phyloP scores from a whole-genome alignment of 768 basidiomycete genomes.

The Trametes maxima region DNA sequence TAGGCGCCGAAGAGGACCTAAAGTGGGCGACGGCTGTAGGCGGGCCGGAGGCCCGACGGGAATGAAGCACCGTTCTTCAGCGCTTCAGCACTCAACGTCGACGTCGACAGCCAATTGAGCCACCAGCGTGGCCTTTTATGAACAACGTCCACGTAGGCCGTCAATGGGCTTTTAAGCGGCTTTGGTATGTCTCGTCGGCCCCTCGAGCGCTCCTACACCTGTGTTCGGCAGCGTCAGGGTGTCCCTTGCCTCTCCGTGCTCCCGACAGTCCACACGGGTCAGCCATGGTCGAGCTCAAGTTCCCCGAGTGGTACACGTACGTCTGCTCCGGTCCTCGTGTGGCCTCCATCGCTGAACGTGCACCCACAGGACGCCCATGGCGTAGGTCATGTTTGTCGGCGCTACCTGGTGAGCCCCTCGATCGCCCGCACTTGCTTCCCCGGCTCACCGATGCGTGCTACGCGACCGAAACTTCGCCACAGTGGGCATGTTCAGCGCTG shows the following conservation, averaged over 20 bases:
- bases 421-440: background rate
- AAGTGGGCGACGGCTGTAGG: too few relatives aligned
- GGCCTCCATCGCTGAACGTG: background rate
- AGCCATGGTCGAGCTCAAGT: slow-evolving; percentile 27
- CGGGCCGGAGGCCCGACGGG: too few relatives aligned
- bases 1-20: background rate
- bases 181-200: background rate
- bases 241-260: background rate
- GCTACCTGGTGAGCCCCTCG: slow-evolving; percentile 32
- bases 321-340: too few relatives aligned
- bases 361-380: slow-evolving; percentile 32
- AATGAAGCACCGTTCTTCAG: too few relatives aligned
- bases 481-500: slow-evolving; percentile 43
- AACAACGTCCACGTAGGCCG: too few relatives aligned
- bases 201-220: background rate
- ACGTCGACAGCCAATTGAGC: too few relatives aligned
- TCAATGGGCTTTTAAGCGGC: too few relatives aligned
- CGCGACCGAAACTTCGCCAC: slow-evolving; percentile 35
- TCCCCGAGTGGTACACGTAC: slow-evolving; percentile 33
- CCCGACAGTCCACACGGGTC: slow-evolving; percentile 1
- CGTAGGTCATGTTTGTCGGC: slow-evolving; percentile 40
- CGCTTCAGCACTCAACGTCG: too few relatives aligned
- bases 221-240: too few relatives aligned
- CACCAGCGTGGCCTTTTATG: too few relatives aligned
- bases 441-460: background rate